Evolutionary conservation across 129 eudicot species (phyloP).

Genomic region (Cynara cardunculus): DNA sequence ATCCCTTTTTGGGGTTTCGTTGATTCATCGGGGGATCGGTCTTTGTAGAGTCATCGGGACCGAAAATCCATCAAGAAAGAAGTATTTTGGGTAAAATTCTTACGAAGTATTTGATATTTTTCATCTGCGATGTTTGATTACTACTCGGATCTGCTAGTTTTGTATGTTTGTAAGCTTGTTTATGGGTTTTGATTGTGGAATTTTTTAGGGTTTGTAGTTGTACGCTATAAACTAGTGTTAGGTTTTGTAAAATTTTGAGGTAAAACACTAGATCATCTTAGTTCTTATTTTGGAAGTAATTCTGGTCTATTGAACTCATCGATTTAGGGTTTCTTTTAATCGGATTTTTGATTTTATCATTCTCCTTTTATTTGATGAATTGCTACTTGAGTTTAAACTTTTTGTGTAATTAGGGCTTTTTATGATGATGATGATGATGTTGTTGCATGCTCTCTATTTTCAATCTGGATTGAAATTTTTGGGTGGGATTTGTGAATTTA

Average conservation of each 20-base stretch:
- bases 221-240: background rate
- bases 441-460: slow-evolving; percentile 2
- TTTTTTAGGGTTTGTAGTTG: background rate
- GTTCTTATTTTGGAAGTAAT: background rate
- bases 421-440: slow-evolving; percentile 1
- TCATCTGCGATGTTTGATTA: slow-evolving; percentile 14
- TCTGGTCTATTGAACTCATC: background rate
- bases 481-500: background rate
- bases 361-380: background rate
- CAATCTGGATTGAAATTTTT: background rate
- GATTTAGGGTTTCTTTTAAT: background rate
- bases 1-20: slow-evolving; percentile 3
- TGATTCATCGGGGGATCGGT: slow-evolving; percentile 6
- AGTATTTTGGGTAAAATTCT: background rate
- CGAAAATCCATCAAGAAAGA: background rate
- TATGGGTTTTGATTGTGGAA: background rate
- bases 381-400: background rate
- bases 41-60: background rate
- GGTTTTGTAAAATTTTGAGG: slow-evolving; percentile 3
- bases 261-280: background rate
- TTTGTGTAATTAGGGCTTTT: slow-evolving; percentile 3
- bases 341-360: background rate
- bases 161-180: slow-evolving; percentile 5
- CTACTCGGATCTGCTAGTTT: background rate
- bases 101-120: background rate